phyloP scores from a whole-genome alignment of 2,329 filamentous ascomycete species.

The Colletotrichum sp. region DNA sequence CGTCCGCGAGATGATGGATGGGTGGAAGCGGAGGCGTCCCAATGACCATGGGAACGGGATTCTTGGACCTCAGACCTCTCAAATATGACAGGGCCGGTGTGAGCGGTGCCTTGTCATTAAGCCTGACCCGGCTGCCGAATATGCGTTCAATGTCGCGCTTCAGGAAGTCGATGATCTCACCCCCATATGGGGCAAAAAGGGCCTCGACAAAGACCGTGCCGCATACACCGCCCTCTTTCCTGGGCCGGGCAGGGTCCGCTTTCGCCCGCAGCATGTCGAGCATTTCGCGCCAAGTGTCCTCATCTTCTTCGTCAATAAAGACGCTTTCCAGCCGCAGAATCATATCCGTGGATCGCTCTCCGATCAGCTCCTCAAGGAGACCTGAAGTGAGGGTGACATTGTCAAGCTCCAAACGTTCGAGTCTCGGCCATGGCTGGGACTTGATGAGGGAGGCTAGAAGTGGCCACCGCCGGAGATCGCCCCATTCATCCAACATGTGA shows the following conservation, averaged over 20 bases:
- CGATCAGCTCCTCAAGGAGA: neutral
- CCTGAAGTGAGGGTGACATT: neutral
- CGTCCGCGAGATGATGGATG: neutral
- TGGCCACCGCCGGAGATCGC: neutral
- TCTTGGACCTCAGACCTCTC: neutral
- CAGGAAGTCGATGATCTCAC: neutral
- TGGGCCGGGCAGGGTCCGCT: neutral
- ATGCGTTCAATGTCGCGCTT: neutral
- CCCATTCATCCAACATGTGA: neutral
- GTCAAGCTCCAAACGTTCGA: neutral
- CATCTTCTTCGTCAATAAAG: neutral
- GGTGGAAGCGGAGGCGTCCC: neutral
- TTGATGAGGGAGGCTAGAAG: neutral
- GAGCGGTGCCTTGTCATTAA: neutral
- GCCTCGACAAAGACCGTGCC: neutral
- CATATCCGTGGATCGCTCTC: neutral
- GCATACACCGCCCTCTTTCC: neutral
- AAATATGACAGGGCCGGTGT: neutral
- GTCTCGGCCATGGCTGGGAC: neutral
- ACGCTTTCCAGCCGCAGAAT: neutral
- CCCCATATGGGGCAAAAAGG: neutral
- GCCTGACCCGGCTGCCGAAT: neutral
- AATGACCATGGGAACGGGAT: neutral
- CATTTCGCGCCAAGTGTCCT: neutral
- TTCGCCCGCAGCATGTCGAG: neutral